phyloP scores from a whole-genome alignment of 495 filamentous ascomycete genomes.

The Aspergillus nanangensis region DNA sequence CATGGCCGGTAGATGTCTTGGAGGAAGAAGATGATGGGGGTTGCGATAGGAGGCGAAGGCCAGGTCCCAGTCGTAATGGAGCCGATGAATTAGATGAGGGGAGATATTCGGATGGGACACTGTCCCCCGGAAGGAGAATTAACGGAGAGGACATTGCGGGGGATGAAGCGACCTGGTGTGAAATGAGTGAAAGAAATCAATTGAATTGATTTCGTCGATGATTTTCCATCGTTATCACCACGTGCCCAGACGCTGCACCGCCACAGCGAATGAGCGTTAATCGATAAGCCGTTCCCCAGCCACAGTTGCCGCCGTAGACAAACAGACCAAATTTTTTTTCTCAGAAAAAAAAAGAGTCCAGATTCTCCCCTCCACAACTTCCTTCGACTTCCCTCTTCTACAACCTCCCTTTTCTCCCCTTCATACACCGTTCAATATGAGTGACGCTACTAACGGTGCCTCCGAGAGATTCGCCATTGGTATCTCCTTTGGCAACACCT shows the following conservation, averaged over 20 bases:
- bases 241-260: constrained; percentile 12
- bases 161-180: background rate
- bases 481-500: constrained; percentile 96
- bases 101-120: constrained; percentile 53
- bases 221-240: too few species aligned
- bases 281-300: background rate
- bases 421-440: constrained; percentile 37
- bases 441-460: constrained; percentile 42
- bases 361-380: constrained; percentile 22
- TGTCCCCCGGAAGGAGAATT: constrained; percentile 74
- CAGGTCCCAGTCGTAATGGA: constrained; percentile 79
- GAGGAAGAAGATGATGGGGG: constrained; percentile 11
- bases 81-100: constrained; percentile 54
- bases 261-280: background rate
- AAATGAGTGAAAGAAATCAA: background rate
- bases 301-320: too few species aligned
- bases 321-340: constrained; percentile 23
- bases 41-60: constrained; percentile 53
- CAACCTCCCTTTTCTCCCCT: background rate
- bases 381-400: background rate
- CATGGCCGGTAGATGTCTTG: constrained; percentile 19
- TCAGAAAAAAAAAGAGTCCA: constrained; percentile 9
- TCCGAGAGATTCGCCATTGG: constrained; percentile 75
- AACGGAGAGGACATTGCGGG: constrained; percentile 41
- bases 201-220: background rate